Base-by-base conservation (phyloP, 306 rosid genomes). In the Cajanus cajan region DNA sequence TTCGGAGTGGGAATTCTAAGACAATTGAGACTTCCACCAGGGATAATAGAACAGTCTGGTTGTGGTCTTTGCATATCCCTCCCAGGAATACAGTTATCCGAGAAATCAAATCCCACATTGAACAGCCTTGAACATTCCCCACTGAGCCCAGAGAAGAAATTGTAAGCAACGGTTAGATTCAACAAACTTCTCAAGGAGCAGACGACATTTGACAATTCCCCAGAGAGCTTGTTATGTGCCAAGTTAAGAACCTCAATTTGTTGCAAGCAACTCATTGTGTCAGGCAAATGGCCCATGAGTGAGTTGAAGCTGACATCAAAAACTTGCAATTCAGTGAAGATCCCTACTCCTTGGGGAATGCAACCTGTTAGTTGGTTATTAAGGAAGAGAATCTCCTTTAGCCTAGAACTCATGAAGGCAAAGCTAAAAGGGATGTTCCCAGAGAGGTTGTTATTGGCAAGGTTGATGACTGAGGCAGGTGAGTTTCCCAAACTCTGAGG, bases 381-480 rank as follows among this genome's bases (percentile, higher is more conserved):
- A 7, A 95, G 79, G 24, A 95, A 86, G 45, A 94, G 58, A 63
- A 94, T 90, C 85, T 94, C 98, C 81, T 70, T 92, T 0, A 94
- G 39, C 31, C 80, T 86, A 2, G 92, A 76, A 39, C 86, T 69
- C 90, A 88, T 80, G 75, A 90, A 84, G 4, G 98, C 97, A 59
- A 95, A 83, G 57, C 95, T 91, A 7, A 80, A 7, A 4, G 99
- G 99, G 44, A 95, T 85, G 73, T 51, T 73, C 25, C 99, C 99
- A 41, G 64, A 84, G 4, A 95, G 82, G 52, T 80, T 85, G 83
- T 95, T 95, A 71, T 92, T 91, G 0, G 99, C 98, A 18, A 95
- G 82, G 34, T 91, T 95, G 6, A 95, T 90, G 34, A 93, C 99
- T 2, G 99, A 95, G 8, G 99, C 98, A n/a, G 92, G 97, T 1